Conservation (phyloP, 2,329 filamentous ascomycete genomes). For the Alternaria brassicicola region DNA sequence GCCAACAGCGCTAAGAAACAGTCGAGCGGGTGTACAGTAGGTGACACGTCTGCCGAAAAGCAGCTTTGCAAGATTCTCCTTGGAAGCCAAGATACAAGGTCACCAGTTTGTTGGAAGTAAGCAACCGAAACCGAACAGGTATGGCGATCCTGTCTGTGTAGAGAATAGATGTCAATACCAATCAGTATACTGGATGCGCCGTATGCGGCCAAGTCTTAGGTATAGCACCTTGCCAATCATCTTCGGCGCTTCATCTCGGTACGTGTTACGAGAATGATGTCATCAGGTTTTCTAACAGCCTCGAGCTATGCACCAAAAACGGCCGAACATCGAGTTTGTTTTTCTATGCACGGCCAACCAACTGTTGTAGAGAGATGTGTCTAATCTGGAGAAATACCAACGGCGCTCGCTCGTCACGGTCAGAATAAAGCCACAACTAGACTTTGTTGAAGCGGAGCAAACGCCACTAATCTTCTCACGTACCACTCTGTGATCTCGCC, state of each 20-base stretch:
- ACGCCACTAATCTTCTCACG: background rate
- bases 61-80: background rate
- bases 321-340: background rate
- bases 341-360: background rate
- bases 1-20: background rate
- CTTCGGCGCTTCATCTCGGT: background rate
- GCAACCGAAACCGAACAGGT: background rate
- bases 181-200: background rate
- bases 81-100: background rate
- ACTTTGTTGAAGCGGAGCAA: background rate
- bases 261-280: background rate
- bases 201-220: background rate
- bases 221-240: background rate
- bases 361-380: background rate
- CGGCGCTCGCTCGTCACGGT: background rate
- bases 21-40: background rate
- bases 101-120: background rate
- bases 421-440: background rate
- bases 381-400: background rate
- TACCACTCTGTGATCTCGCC: background rate
- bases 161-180: background rate
- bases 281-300: background rate
- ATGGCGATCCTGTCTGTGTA: background rate
- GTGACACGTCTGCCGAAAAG: background rate
- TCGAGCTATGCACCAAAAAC: background rate